Evolutionary conservation across 352 stramenopile species (phyloP), one percentile per base, ranked within the genome.

Genomic region (Globisporangium emineosum): DNA sequence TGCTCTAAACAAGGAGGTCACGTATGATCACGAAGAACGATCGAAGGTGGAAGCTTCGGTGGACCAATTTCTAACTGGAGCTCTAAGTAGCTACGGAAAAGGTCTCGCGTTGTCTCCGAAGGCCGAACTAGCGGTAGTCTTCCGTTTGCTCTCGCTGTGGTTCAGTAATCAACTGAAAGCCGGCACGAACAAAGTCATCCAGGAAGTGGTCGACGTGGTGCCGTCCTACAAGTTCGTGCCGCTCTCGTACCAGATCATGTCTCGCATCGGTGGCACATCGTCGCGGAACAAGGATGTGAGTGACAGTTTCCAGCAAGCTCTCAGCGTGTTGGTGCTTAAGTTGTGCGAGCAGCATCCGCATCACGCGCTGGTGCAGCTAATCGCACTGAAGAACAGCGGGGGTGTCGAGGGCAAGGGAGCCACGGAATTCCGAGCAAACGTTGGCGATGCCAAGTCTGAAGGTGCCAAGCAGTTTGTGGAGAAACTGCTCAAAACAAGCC

Each of bases 211-310:
- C 25, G 71, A 87, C 3, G 65, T 73, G 35, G 93, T 99, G 10
- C 88, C 96, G 33, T 98, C 89, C 15, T 99, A 97, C 83, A 97
- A 98, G 67, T 98, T 99, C 65, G 88, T 99, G 27, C 94, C 96
- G 19, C 75, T 99, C 10, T 97, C 91, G 19, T 99, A 99, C 70
- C 97, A 99, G 79, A 94, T 99, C 25, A 98, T 99, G 59, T 98
- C 97, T 25, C 83, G 97, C 0, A 90, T 99, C 23, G 97, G 90
- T 35, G 83, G 68, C 56, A 64, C 63, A 15, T 58, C 62, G 0
- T 51, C 51, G 23, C 17, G 32, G 15, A 33, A 12, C 3, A 56
- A 65, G 13, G 27, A 60, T 19, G 58, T 32, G 40, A 53, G 40
- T 2, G 33, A 63, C 58, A 50, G 67, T 5, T 98, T 98, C 74